These are phyloP conservation scores for Cornus kousa DNA, from an alignment of 148 eudicot species.

Conservation along the genomic window DNA sequence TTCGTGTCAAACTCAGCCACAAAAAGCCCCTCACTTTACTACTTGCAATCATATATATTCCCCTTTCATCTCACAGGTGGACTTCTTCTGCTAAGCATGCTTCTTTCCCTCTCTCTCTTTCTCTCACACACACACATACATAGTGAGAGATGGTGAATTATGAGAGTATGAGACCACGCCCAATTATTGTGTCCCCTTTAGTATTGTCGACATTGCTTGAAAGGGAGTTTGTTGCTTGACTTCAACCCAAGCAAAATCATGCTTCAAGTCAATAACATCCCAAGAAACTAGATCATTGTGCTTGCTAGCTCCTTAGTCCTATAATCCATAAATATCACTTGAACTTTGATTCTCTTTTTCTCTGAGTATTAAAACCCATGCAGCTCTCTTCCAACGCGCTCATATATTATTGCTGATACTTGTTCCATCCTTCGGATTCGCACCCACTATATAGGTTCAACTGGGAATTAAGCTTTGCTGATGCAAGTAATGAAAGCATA, in stretches of 20 bases:
- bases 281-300: not conserved
- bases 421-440: not conserved
- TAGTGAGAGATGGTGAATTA: slow-evolving; percentile 5
- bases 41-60: not conserved
- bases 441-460: not conserved
- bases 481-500: not conserved
- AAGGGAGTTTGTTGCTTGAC: slow-evolving; percentile 52
- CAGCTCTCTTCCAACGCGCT: not conserved
- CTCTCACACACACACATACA: too few relatives aligned
- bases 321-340: slow-evolving; percentile 6
- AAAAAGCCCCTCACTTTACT: not conserved
- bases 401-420: not conserved
- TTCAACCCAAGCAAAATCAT: slow-evolving; percentile 44
- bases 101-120: not conserved
- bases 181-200: slow-evolving; percentile 50
- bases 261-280: slow-evolving; percentile 20
- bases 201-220: slow-evolving; percentile 44
- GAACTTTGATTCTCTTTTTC: not conserved
- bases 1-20: not conserved
- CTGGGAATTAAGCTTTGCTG: not conserved
- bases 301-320: slow-evolving; percentile 1
- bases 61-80: not conserved
- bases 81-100: not conserved
- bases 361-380: not conserved
- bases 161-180: slow-evolving; percentile 48